Evolutionary conservation across 2,329 filamentous ascomycete species (phyloP).

Genomic region (Trichoderma citrinoviride): DNA sequence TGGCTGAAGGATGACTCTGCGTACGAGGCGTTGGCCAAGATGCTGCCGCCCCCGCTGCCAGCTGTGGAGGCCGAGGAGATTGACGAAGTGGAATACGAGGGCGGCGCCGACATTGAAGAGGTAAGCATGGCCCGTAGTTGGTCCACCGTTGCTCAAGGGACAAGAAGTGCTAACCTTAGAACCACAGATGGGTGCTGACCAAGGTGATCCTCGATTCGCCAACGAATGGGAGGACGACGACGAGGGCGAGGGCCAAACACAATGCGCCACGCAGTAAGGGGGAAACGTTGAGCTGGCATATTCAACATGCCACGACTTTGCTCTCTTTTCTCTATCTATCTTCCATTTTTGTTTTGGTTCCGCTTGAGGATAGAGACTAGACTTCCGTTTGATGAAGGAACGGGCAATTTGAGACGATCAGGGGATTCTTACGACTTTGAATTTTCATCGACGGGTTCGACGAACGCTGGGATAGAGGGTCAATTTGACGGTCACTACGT

Average conservation of each 20-base stretch:
- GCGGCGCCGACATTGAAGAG: constrained; percentile 78
- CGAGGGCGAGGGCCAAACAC: constrained; percentile 62
- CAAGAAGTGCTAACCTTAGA: constrained; percentile 11
- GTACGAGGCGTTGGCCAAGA: constrained; percentile 67
- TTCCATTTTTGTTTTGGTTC: background rate
- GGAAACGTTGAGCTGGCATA: background rate
- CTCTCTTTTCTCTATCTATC: too few relatives aligned
- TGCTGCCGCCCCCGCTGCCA: constrained; percentile 65
- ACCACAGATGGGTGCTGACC: constrained; percentile 67
- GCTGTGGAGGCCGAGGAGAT: constrained; percentile 69
- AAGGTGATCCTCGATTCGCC: constrained; percentile 64
- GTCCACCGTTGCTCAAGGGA: background rate
- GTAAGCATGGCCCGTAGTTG: constrained; percentile 40
- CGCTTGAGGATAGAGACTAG: constrained; percentile 18
- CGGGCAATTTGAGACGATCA: background rate
- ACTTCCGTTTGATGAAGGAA: constrained; percentile 3
- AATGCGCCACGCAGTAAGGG: constrained; percentile 70
- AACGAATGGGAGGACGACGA: constrained; percentile 71
- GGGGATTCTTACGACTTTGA: constrained; percentile 2
- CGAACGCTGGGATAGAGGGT: constrained; percentile 8
- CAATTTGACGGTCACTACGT: constrained; percentile 6
- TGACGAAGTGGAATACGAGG: constrained; percentile 85
- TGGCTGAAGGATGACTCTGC: constrained; percentile 74
- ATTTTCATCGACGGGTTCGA: background rate
- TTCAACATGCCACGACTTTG: background rate